Evolutionary conservation across 2,329 filamentous ascomycete species (phyloP), one percentile per base, ranked within the genome.

Genomic region (Sodiomyces alkalinus): DNA sequence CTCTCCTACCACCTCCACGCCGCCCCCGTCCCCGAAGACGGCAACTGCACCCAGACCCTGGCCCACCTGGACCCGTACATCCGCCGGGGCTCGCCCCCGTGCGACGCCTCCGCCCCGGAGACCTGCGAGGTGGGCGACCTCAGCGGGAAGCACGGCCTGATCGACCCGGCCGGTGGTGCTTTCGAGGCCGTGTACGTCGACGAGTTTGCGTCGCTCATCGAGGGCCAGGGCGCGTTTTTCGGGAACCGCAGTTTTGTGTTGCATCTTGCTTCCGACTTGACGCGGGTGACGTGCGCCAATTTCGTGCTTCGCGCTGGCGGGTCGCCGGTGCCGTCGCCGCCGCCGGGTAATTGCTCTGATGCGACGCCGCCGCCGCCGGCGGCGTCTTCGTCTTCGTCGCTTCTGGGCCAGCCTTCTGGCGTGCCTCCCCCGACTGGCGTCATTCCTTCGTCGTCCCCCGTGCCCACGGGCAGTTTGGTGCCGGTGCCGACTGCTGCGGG

Each of bases 71-170:
- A 86, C 44, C 80, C 80, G 12, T 80, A 64, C 48, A 46, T 60
- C 27, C 74, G 76, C 28, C 71, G 70, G 37, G 70, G 82, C 44
- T 52, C 51, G 2, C 58, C 72, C 4, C 41, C 63, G 5, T 87
- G 80, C 53, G 60, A 82, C 43, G 20, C 53, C 8, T 40, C 46
- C 7, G 45, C 55, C 6, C 74, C 74, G 6, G 51, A 66, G 35
- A 73, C 68, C 7, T 90, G 80, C 56, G 71, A 87, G 52, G 69
- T 80, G 8, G 80, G 81, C 38, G 80, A 87, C 47, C 59, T 85
- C 31, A 68, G 69, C 41, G 80, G 80, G 45, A 87, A 87, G 56
- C 58, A 77, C 42, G 78, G 78, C 36, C 60, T 61, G 34, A 65
- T 80, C 42, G 58, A 50, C 16, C 47, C 51, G 17, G 23, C 21